phyloP scores from a whole-genome alignment of 176 grass and related monocot species.

The Cenchrus purpureus region DNA sequence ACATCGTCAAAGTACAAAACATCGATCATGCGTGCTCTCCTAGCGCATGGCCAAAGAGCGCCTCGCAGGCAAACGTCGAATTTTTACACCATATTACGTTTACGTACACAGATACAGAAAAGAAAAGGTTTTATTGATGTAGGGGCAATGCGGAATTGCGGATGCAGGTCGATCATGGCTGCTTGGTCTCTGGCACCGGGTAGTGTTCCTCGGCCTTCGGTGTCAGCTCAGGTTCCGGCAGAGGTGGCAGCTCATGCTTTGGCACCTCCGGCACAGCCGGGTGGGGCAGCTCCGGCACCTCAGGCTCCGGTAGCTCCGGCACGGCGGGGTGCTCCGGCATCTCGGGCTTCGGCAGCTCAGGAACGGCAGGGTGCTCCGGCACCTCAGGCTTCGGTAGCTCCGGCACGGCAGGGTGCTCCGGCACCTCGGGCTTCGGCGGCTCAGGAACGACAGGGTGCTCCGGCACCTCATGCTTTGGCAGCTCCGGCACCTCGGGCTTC shows the following conservation, averaged over 20 bases:
- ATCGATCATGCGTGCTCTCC: background rate
- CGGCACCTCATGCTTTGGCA: slow-evolving; percentile 1
- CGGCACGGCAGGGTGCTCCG: background rate
- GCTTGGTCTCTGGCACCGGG: background rate
- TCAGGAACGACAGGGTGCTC: background rate
- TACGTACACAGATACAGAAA: no score
- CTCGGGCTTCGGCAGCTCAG: background rate
- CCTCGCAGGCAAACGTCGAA: no score
- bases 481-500: background rate
- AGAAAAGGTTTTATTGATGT: background rate
- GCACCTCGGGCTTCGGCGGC: background rate
- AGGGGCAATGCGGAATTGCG: background rate
- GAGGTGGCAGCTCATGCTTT: slow-evolving; percentile 4
- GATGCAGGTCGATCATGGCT: background rate
- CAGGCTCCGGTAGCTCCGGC: background rate
- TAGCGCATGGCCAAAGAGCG: background rate
- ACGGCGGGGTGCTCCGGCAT: background rate
- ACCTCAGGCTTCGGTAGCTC: background rate
- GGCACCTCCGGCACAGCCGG: slow-evolving; percentile 2
- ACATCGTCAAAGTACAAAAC: background rate
- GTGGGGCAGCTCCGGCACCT: slow-evolving; percentile 2
- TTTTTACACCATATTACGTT: no score
- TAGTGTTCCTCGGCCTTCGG: background rate
- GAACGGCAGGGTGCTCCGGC: background rate
- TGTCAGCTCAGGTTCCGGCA: slow-evolving; percentile 16